Percentiles rank a stretch among this genome's conserved stretches.
phyloP scores from a whole-genome alignment of 345 rosid species.

The Salix brachista region DNA sequence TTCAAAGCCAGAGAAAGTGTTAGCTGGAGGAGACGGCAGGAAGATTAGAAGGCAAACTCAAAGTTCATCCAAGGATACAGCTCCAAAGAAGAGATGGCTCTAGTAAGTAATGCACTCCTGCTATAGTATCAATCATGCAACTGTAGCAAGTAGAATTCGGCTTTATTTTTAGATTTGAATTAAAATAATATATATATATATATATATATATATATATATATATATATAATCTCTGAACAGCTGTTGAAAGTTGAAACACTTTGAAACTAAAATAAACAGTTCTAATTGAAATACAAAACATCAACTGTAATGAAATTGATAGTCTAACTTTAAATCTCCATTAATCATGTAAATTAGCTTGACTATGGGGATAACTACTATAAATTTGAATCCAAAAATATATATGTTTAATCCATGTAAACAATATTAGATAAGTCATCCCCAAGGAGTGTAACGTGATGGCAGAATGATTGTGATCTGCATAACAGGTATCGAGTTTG shows the following conservation, averaged over 20 bases:
- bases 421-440: no score
- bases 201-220: no score
- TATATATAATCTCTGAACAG: no score
- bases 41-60: conserved; percentile 49
- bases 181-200: no score
- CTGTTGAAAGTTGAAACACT: no score
- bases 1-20: conserved; percentile 41
- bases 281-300: no score
- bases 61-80: conserved; percentile 33
- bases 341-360: not conserved
- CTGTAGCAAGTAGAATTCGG: not conserved
- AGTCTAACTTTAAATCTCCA: not conserved
- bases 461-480: fast-evolving
- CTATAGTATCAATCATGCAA: not conserved
- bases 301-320: no score
- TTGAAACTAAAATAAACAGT: no score
- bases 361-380: no score
- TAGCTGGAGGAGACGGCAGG: conserved; percentile 49
- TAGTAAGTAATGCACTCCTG: conserved; percentile 27
- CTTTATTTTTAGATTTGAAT: not conserved
- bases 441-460: fast-evolving
- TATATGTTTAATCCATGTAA: no score
- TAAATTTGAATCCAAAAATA: no score
- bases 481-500: fast-evolving
- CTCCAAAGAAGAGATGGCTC: conserved; percentile 58